phyloP scores from a whole-genome alignment of 805 yeast genomes.

The Zygosaccharomyces lentus region DNA sequence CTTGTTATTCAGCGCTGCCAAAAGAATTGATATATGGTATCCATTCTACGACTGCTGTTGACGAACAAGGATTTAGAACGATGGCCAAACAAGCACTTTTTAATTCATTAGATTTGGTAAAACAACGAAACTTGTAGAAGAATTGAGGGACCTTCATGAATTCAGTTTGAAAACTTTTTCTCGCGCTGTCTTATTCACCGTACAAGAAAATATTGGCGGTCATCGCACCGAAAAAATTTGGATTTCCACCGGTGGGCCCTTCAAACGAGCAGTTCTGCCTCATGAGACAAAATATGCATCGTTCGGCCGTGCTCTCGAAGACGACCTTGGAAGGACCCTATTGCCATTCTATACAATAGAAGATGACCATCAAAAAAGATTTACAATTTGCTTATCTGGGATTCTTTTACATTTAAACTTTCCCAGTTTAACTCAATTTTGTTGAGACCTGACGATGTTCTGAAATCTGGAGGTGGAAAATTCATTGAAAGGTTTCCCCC shows the following conservation, averaged over 20 bases:
- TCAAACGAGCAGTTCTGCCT: conserved; percentile 4
- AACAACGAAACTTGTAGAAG: conserved; percentile 6
- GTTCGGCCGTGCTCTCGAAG: conserved; percentile 2
- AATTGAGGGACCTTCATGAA: background rate
- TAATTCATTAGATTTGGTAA: conserved; percentile 4
- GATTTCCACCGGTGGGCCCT: conserved; percentile 8
- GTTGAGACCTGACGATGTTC: background rate
- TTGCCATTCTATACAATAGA: conserved; percentile 4
- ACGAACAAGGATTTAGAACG: background rate
- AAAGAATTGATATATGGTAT: conserved; percentile 3
- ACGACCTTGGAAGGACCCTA: conserved; percentile 5
- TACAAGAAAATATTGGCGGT: background rate
- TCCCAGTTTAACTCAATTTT: background rate
- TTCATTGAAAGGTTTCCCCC: background rate
- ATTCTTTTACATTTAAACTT: background rate
- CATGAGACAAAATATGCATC: conserved; percentile 1
- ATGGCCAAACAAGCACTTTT: background rate
- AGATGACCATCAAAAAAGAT: background rate
- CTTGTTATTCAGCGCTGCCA: background rate
- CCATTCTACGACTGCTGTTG: background rate
- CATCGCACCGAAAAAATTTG: conserved; percentile 2
- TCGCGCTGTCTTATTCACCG: conserved; percentile 1
- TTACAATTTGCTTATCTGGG: conserved; percentile 1
- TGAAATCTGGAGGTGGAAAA: background rate
- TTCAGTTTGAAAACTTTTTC: background rate